Percentiles rank a stretch among this genome's conserved stretches.
phyloP scores from a whole-genome alignment of 2,329 filamentous ascomycete genomes.

The Sporothrix pseudoabietina region DNA sequence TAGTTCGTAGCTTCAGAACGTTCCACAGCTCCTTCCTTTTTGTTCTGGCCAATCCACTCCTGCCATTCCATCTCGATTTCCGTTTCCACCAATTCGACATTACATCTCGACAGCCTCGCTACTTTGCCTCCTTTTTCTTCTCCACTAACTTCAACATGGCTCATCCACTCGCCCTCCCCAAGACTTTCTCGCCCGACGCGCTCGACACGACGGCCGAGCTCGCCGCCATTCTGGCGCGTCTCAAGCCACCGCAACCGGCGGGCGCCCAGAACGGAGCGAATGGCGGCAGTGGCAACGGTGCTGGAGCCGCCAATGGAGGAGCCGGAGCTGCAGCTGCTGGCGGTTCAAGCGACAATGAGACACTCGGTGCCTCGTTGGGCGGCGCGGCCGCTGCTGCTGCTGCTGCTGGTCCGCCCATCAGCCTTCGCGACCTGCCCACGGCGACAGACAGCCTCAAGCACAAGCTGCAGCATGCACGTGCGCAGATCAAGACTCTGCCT shows the following conservation, averaged over 20 bases:
- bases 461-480: conserved; percentile 77
- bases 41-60: not conserved
- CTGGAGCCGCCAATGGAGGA: conserved; percentile 40
- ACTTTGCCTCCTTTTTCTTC: not conserved
- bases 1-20: not conserved
- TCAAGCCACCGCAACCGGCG: conserved; percentile 56
- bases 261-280: conserved; percentile 38
- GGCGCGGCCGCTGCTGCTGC: conserved; percentile 27
- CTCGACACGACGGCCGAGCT: conserved; percentile 87
- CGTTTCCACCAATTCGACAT: not conserved
- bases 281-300: conserved; percentile 43
- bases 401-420: conserved; percentile 41
- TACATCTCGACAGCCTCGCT: not conserved
- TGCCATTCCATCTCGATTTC: not conserved
- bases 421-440: conserved; percentile 73
- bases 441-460: conserved; percentile 79
- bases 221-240: conserved; percentile 72
- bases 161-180: conserved; percentile 56
- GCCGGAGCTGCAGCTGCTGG: conserved; percentile 37
- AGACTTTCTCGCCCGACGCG: conserved; percentile 73
- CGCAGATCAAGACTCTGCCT: conserved; percentile 64
- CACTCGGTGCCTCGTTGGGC: conserved; percentile 35
- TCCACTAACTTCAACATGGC: conserved; percentile 32
- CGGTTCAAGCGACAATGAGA: conserved; percentile 41
- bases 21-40: conserved; percentile 11